Evolutionary conservation across 495 filamentous ascomycete genomes (phyloP).

Genomic region (Apiosordaria backusii): DNA sequence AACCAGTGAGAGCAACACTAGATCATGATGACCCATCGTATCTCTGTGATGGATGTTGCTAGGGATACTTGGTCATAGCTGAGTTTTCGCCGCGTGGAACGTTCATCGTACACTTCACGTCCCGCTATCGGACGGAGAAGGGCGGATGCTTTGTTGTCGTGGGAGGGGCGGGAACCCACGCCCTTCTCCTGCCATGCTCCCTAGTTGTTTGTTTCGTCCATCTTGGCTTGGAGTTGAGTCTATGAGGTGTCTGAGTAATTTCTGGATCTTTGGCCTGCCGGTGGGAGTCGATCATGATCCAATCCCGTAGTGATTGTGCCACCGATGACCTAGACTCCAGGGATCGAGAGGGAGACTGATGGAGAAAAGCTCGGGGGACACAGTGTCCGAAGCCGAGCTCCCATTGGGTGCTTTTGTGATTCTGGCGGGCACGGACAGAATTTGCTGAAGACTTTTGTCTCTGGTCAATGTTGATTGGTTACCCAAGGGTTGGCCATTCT

Average conservation of each 20-base stretch:
- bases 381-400: not conserved
- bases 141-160: conserved; percentile 4
- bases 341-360: not conserved
- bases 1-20: not conserved
- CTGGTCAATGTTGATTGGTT: not conserved
- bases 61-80: not conserved
- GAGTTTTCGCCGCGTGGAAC: not conserved
- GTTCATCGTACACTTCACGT: not conserved
- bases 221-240: not conserved
- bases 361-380: not conserved
- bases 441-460: not conserved
- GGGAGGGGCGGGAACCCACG: not conserved
- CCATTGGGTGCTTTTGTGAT: not conserved
- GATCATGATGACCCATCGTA: not conserved
- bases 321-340: not conserved
- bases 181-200: not conserved
- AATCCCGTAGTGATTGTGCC: not conserved
- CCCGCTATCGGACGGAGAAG: not conserved
- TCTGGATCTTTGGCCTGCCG: not conserved
- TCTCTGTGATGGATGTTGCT: not conserved
- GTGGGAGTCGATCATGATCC: not conserved
- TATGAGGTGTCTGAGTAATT: not conserved
- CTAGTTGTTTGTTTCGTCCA: not conserved
- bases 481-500: not conserved
- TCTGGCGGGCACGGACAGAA: not conserved